Evolutionary conservation across 2,329 filamentous ascomycete species (phyloP).

Genomic region (Aspergillus ustus): DNA sequence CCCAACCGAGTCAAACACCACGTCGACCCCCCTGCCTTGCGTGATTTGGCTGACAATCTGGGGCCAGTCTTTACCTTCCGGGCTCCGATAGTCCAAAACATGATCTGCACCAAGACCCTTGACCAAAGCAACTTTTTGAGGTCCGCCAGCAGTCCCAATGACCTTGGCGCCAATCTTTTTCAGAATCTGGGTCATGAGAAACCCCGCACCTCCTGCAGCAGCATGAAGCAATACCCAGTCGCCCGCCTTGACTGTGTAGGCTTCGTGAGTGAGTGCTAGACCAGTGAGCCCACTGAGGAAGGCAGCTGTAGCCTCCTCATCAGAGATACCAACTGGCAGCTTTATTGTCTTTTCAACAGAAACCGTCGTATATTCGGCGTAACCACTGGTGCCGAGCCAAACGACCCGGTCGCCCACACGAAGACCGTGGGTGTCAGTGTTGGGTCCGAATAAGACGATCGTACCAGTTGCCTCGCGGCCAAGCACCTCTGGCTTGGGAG

Average conservation of each 20-base stretch:
- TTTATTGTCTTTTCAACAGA: slow-evolving; percentile 60
- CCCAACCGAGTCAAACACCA: slow-evolving; percentile 85
- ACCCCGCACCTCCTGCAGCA: slow-evolving; percentile 80
- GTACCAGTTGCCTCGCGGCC: slow-evolving; percentile 80
- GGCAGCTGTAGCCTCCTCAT: slow-evolving; percentile 68
- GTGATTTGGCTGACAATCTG: slow-evolving; percentile 86
- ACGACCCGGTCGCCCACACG: slow-evolving; percentile 72
- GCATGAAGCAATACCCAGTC: slow-evolving; percentile 87
- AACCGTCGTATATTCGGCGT: slow-evolving; percentile 64
- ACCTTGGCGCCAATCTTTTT: slow-evolving; percentile 72
- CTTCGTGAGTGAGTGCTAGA: slow-evolving; percentile 76
- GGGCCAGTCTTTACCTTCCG: slow-evolving; percentile 78
- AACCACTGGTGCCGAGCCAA: slow-evolving; percentile 63
- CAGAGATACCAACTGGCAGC: slow-evolving; percentile 66
- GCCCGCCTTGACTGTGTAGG: slow-evolving; percentile 70
- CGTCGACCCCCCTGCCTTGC: slow-evolving; percentile 71
- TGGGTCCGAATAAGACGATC: slow-evolving; percentile 65
- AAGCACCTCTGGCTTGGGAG: slow-evolving; percentile 72
- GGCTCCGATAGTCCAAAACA: slow-evolving; percentile 79
- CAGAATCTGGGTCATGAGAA: slow-evolving; percentile 76
- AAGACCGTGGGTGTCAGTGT: slow-evolving; percentile 57
- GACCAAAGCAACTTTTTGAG: slow-evolving; percentile 73
- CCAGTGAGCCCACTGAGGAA: slow-evolving; percentile 85
- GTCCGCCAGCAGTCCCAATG: slow-evolving; percentile 77
- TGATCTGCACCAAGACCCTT: slow-evolving; percentile 69